These are phyloP conservation scores for Acmispon strigosus DNA, from an alignment of 306 rosid species.

Conservation along the genomic window DNA sequence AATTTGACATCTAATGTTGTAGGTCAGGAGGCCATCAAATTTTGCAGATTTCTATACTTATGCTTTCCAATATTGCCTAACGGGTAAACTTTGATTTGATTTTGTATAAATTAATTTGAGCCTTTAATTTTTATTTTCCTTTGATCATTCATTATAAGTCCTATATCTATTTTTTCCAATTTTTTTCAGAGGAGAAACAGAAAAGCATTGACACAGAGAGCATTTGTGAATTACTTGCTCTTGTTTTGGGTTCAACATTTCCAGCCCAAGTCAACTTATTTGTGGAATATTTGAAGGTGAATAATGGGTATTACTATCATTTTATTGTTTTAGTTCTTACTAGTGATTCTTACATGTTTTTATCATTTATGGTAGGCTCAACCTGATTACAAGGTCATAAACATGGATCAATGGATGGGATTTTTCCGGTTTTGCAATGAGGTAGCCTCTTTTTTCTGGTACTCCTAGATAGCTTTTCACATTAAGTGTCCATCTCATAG, in stretches of 20 bases:
- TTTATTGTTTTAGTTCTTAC: not conserved
- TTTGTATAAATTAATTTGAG: not conserved
- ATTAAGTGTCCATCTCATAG: not conserved
- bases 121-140: not conserved
- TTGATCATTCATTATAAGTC: not conserved
- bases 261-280: conserved; percentile 65
- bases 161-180: conserved; percentile 14
- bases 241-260: conserved; percentile 77
- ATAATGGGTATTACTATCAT: conserved; percentile 5
- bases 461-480: not conserved
- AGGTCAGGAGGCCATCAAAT: conserved; percentile 84
- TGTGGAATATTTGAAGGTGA: conserved; percentile 85
- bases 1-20: conserved; percentile 23
- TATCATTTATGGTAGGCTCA: conserved; percentile 53
- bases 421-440: conserved; percentile 94
- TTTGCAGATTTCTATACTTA: conserved; percentile 86
- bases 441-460: conserved; percentile 40
- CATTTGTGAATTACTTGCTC: conserved; percentile 75
- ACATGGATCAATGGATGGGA: conserved; percentile 98
- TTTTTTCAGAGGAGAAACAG: conserved; percentile 89
- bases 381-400: conserved; percentile 91
- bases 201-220: conserved; percentile 98
- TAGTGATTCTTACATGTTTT: conserved; percentile 9
- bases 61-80: conserved; percentile 91
- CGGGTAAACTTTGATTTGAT: conserved; percentile 46